These are phyloP conservation scores for Neurospora crassa DNA, from an alignment of 2,329 filamentous ascomycete genomes.

Conservation along the genomic window DNA sequence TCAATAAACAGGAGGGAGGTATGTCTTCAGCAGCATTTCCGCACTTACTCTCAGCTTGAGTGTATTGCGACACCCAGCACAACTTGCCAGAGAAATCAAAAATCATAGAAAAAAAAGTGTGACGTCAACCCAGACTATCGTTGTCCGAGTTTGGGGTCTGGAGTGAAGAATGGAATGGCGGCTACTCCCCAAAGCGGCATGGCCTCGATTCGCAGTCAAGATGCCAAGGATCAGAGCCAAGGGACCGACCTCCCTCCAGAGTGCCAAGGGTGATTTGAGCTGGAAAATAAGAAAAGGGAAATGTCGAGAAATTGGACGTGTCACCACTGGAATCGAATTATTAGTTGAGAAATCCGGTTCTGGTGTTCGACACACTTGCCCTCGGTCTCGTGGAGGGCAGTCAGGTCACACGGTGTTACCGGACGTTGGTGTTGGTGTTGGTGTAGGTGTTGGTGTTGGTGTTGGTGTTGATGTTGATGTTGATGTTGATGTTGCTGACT, in stretches of 20 bases:
- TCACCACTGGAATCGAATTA: neutral
- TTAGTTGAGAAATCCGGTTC: neutral
- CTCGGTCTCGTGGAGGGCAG: neutral
- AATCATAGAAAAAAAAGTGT: neutral
- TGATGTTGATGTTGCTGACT: neutral
- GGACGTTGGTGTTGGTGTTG: neutral
- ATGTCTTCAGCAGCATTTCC: neutral
- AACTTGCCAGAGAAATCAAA: neutral
- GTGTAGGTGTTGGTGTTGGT: no score
- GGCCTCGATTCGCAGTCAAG: neutral
- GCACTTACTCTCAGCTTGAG: neutral
- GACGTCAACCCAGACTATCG: neutral
- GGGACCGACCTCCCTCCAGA: neutral
- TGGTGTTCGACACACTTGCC: neutral
- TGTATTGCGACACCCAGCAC: neutral
- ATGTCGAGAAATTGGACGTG: neutral
- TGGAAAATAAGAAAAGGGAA: neutral
- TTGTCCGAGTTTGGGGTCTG: neutral
- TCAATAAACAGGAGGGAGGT: neutral
- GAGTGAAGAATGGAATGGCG: neutral
- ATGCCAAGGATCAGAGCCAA: neutral
- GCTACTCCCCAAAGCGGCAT: neutral
- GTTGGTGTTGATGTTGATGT: neutral
- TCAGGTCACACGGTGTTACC: neutral
- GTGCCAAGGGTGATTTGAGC: neutral